Percentiles rank a stretch among this genome's conserved stretches.
These are phyloP conservation scores for Aspergillus versicolor DNA, from an alignment of 2,329 filamentous ascomycete genomes.

Conservation along the genomic window DNA sequence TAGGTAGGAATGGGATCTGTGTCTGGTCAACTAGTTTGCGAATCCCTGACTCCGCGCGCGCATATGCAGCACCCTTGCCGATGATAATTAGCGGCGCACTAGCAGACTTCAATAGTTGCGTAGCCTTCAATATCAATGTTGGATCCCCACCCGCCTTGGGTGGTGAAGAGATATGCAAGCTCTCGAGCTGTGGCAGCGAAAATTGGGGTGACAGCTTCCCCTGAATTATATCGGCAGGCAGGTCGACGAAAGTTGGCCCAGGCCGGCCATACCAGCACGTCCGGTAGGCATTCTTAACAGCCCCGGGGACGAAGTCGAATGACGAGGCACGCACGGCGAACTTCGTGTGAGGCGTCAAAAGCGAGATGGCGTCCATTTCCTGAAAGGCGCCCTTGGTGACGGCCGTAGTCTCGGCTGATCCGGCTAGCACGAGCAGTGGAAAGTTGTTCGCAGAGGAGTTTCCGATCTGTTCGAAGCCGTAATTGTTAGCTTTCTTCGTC, in stretches of 20 bases:
- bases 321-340: conserved; percentile 48
- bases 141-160: conserved; percentile 49
- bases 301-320: conserved; percentile 47
- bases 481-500: neutral
- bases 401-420: conserved; percentile 53
- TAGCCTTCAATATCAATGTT: conserved; percentile 43
- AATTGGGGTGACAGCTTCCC: conserved; percentile 26
- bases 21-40: conserved; percentile 48
- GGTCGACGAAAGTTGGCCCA: conserved; percentile 54
- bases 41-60: conserved; percentile 49
- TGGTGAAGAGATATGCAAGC: conserved; percentile 33
- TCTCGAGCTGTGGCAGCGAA: conserved; percentile 26
- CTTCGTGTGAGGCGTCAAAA: conserved; percentile 56
- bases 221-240: conserved; percentile 58
- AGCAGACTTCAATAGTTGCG: conserved; percentile 47
- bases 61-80: conserved; percentile 58
- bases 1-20: conserved; percentile 56
- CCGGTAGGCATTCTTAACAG: conserved; percentile 53
- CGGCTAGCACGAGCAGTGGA: conserved; percentile 55
- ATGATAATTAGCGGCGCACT: conserved; percentile 54
- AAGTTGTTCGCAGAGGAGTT: conserved; percentile 57
- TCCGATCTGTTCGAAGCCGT: conserved; percentile 36
- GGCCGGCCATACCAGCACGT: conserved; percentile 55
- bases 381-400: conserved; percentile 57
- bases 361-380: conserved; percentile 55